A percentile compares a stretch with the other conserved stretches of the same genome.
These are phyloP conservation scores for Trichoderma pleuroti DNA, from an alignment of 2,329 filamentous ascomycete species.

Conservation along the genomic window DNA sequence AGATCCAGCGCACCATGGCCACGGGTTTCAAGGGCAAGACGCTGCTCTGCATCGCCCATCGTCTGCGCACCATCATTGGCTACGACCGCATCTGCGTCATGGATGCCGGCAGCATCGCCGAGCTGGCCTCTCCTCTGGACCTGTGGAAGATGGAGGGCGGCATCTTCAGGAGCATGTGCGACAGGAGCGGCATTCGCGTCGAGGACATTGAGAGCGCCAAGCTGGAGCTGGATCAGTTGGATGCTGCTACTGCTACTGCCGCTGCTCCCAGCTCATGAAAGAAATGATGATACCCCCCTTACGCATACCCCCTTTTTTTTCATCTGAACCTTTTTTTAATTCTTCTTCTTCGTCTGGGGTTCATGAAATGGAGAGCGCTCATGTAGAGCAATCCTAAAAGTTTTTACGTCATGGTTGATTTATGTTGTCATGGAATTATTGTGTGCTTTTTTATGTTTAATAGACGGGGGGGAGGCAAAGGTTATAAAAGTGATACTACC, in stretches of 20 bases:
- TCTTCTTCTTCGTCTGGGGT: background rate
- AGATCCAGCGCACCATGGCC: conserved; percentile 88
- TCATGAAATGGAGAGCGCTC: background rate
- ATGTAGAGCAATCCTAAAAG: background rate
- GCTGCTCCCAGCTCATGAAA: background rate
- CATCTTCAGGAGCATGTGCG: conserved; percentile 88
- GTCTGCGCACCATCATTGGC: conserved; percentile 84
- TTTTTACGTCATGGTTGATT: background rate
- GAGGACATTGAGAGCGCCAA: conserved; percentile 51
- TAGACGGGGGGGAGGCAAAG: background rate
- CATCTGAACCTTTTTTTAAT: background rate
- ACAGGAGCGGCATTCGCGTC: conserved; percentile 69
- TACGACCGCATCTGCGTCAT: conserved; percentile 98
- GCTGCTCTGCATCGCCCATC: conserved; percentile 86
- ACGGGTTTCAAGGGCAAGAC: conserved; percentile 82
- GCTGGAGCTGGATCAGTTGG: conserved; percentile 31
- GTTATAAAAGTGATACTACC: background rate
- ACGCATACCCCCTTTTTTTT: background rate
- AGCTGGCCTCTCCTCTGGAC: conserved; percentile 72
- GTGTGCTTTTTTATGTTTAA: background rate
- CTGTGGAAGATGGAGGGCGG: conserved; percentile 67
- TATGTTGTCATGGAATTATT: background rate
- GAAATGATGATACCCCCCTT: conserved; percentile 1
- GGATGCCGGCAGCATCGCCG: conserved; percentile 83
- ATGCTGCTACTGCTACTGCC: background rate